Base-by-base conservation (phyloP, 495 filamentous ascomycete genomes). In the Pyrenula massariospora region DNA sequence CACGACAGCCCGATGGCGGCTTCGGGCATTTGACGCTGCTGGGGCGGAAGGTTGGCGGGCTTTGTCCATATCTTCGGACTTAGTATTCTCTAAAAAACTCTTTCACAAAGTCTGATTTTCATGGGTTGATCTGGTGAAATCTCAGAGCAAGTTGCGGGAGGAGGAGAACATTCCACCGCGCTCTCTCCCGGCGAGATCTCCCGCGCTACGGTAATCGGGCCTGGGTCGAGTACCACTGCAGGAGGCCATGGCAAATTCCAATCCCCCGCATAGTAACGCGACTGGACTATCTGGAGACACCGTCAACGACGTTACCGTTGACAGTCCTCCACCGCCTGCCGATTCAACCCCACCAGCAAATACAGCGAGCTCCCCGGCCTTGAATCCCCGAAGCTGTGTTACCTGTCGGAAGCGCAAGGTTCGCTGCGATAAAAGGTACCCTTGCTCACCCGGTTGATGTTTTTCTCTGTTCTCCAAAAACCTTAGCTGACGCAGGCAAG, bases 331-430 rank as follows among this genome's bases (percentile, higher is more conserved):
- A 42, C 31, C 31, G 5, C 15, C 31, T 8, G 31, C 15, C 31
- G 15, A 42, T 8, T 42, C 31, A 8, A 5, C 31, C 15, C 5
- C 31, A 42, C 31, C 31, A 5, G 15, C 31, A 15, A 42, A 5
- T 42, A 42, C 31, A 5, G 5, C 31, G 31, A 42, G 15, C 31
- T 42, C 31, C 31, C 15, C 31, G 5, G 31, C 8, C 15, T 15
- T 42, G 8, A 42, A 42, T 42, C 31, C 31, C 5, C 31, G 31
- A 2, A 91, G 87, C 59, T 95, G 90, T 68, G 82, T 89, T 1
- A 93, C 87, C 24, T 95, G 90, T 65, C 79, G 89, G 22, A 81
- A 84, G 58, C 76, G 90, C 51, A 95, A 95, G 66, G 89, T 93
- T 2, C 84, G 85, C 56, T 95, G 91, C 69, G 88, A 96, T 73